Base-by-base conservation (phyloP, 257 asterid species). In the Avicennia marina region DNA sequence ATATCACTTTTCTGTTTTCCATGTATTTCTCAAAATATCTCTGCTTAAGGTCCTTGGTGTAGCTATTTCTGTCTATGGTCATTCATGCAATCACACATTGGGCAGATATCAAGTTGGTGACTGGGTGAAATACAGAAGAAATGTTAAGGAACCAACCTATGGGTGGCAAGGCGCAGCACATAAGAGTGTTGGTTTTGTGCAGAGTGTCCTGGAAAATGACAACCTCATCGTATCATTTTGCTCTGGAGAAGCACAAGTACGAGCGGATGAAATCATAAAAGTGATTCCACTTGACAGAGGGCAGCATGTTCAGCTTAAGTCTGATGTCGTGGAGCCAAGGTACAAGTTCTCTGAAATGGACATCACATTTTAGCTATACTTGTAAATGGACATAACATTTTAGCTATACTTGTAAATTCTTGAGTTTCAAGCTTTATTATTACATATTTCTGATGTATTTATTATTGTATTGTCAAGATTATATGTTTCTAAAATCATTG, bases 151-250 rank as follows among this genome's bases (percentile, higher is more conserved):
- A 56, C 98, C 98, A 48, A 71, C 80, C 66, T 72, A 78, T 72
- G 97, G 98, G 58, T 93, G 97, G 97, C 93, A 84, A 77, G 95
- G 95, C 68, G 98, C 95, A 59, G 72, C 84, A 47, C 83, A 86
- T 63, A 88, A 65, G 78, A 89, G 97, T 61, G 95, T 93, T 55
- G 98, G 98, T 44, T 93, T 93, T 68, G 95, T 93, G 62, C 98
- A 93, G 80, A 76, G 75, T 74, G 87, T 84, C 63, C 85, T 76
- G 11, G 95, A 86, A 68, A 80, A 65, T 67, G 90, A 86, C 65
- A 76, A 79, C 72, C 95, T 93, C 53, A 68, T 77, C 10, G 95
- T 89, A 48, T 77, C 95, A 39, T 93, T 93, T 75, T 93, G 97
- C 65, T 80, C 93, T 50, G 94, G 87, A 56, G 97, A 80, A 46